phyloP scores from a whole-genome alignment of 176 grass and related monocot genomes.

The Lolium rigidum region DNA sequence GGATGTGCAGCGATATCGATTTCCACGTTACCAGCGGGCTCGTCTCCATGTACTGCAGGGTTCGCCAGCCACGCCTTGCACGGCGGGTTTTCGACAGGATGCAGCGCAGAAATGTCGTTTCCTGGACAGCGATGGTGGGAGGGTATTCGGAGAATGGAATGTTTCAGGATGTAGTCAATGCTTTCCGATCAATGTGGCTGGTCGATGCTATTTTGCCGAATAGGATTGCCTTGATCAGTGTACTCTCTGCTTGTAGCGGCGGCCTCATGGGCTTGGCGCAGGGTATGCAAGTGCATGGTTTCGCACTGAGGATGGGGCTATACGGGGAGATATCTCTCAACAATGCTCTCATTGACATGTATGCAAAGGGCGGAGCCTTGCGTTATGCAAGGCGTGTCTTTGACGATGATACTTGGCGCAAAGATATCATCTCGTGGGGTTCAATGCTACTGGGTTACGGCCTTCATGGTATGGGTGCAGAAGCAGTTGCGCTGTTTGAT shows the following conservation, averaged over 20 bases:
- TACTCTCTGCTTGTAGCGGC: conserved; percentile 50
- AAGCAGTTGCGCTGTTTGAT: conserved; percentile 65
- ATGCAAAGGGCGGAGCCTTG: conserved; percentile 64
- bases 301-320: conserved; percentile 42
- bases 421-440: conserved; percentile 77
- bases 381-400: conserved; percentile 57
- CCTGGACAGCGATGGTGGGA: conserved; percentile 66
- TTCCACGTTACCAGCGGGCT: conserved; percentile 67
- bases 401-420: conserved; percentile 59
- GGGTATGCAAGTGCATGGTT: conserved; percentile 64
- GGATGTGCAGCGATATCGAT: conserved; percentile 42
- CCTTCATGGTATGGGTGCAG: neutral
- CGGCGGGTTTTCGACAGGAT: conserved; percentile 43
- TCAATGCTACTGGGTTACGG: conserved; percentile 64
- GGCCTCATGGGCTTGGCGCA: conserved; percentile 35
- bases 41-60: conserved; percentile 69
- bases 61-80: conserved; percentile 31
- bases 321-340: conserved; percentile 47
- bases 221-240: conserved; percentile 53
- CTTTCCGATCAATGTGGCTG: conserved; percentile 59
- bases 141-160: conserved; percentile 54
- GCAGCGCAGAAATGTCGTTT: conserved; percentile 52
- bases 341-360: conserved; percentile 71
- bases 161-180: conserved; percentile 39
- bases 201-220: conserved; percentile 48